phyloP scores from a whole-genome alignment of 73 alveolate genomes.

The Stentor coeruleus region DNA sequence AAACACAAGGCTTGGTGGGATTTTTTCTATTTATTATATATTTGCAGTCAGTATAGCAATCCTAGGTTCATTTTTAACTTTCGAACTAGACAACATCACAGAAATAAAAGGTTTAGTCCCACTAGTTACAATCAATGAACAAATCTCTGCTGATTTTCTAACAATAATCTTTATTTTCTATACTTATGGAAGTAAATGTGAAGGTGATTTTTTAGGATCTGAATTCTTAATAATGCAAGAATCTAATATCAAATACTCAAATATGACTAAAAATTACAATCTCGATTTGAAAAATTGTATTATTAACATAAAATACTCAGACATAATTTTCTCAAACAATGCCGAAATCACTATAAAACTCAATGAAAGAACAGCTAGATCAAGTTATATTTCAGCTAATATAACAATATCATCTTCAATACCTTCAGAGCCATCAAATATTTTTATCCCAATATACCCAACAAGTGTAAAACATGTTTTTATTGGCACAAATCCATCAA shows the following conservation, averaged over 20 bases:
- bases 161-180: too few relatives aligned
- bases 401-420: background rate
- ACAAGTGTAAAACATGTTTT: background rate
- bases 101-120: background rate
- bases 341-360: background rate
- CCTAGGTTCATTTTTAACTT: too few relatives aligned
- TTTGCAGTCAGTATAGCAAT: background rate
- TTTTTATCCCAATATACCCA: background rate
- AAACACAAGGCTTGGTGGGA: background rate
- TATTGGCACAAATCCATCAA: background rate
- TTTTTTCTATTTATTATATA: background rate
- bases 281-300: background rate
- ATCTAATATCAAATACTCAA: too few relatives aligned
- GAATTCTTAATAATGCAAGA: background rate
- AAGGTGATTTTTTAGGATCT: background rate
- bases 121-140: background rate
- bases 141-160: background rate
- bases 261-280: background rate
- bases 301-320: background rate
- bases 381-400: background rate
- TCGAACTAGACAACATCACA: background rate
- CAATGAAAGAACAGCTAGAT: background rate
- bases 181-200: background rate
- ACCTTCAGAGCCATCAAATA: background rate
- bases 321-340: too few relatives aligned